Conservation (phyloP, 202 grass and related monocot genomes). For the Bolboschoenoplectus hybrid region DNA sequence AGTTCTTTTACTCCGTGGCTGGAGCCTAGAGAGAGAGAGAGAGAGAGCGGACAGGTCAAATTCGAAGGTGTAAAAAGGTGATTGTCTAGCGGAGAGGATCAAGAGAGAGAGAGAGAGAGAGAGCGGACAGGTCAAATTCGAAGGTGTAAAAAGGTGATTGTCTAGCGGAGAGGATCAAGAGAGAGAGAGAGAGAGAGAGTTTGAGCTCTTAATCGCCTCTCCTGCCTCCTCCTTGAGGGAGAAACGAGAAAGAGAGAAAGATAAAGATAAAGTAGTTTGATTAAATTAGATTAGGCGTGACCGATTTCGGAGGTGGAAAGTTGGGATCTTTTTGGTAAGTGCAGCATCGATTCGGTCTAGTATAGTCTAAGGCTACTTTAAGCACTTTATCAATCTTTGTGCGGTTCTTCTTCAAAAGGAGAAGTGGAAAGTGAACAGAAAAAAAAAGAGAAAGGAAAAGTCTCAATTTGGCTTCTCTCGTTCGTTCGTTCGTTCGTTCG, state of each 20-base stretch:
- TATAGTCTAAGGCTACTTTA: slow-evolving; percentile 21
- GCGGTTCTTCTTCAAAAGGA: slow-evolving; percentile 20
- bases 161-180: slow-evolving; percentile 19
- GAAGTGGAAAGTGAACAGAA: slow-evolving; percentile 22
- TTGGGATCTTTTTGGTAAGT: slow-evolving; percentile 29
- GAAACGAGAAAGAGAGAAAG: not conserved
- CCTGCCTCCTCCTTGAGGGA: slow-evolving; percentile 29
- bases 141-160: slow-evolving; percentile 20
- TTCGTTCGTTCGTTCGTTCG: not conserved
- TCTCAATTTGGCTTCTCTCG: not conserved
- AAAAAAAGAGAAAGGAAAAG: not conserved
- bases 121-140: slow-evolving; percentile 19
- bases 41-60: slow-evolving; percentile 28
- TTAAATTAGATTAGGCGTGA: slow-evolving; percentile 22
- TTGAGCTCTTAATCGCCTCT: slow-evolving; percentile 15
- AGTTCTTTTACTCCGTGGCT: not conserved
- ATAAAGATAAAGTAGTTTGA: not conserved
- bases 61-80: slow-evolving; percentile 13
- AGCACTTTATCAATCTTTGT: slow-evolving; percentile 23
- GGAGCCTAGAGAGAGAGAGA: not conserved
- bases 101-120: not conserved
- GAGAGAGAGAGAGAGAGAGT: not conserved
- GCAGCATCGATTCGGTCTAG: slow-evolving; percentile 10
- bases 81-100: slow-evolving; percentile 17
- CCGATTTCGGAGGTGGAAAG: slow-evolving; percentile 36